Conservation (phyloP, 2,329 filamentous ascomycete genomes). For the Fusarium xylarioides region DNA sequence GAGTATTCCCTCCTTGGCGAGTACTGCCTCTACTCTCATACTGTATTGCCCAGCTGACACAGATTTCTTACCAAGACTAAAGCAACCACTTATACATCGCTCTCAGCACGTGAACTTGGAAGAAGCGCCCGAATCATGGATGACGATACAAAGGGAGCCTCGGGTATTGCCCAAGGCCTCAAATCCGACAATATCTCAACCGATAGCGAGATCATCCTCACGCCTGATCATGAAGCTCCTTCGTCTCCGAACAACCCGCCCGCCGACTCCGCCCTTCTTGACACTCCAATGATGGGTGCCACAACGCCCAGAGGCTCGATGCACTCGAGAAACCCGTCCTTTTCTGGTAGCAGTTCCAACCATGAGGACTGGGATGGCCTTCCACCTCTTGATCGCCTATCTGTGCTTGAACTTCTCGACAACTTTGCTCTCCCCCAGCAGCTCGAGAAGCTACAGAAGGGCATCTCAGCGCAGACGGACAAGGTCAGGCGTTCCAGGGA, state of each 20-base stretch:
- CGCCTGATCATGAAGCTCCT: slow-evolving; percentile 50
- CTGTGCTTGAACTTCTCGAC: slow-evolving; percentile 91
- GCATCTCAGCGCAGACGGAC: slow-evolving; percentile 82
- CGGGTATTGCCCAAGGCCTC: slow-evolving; percentile 21
- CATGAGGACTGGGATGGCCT: slow-evolving; percentile 89
- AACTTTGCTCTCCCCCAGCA: slow-evolving; percentile 91
- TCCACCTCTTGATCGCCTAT: slow-evolving; percentile 87
- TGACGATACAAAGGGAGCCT: slow-evolving; percentile 31
- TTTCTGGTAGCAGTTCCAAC: slow-evolving; percentile 85
- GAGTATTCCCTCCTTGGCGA: not conserved
- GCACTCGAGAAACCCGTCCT: slow-evolving; percentile 80
- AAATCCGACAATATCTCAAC: slow-evolving; percentile 40
- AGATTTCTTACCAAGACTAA: not conserved
- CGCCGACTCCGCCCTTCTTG: slow-evolving; percentile 54
- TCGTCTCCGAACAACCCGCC: slow-evolving; percentile 56
- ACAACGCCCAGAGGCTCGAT: slow-evolving; percentile 59
- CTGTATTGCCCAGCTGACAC: not conserved
- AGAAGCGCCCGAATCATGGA: slow-evolving; percentile 38
- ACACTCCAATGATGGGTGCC: slow-evolving; percentile 62
- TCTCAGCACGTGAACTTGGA: slow-evolving; percentile 1
- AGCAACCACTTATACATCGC: not conserved
- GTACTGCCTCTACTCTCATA: not conserved
- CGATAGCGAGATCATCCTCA: slow-evolving; percentile 52
- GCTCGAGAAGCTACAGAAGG: slow-evolving; percentile 88
- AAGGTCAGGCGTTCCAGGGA: slow-evolving; percentile 86